Conservation (phyloP, 805 yeast species). For the Lachancea sp. region DNA sequence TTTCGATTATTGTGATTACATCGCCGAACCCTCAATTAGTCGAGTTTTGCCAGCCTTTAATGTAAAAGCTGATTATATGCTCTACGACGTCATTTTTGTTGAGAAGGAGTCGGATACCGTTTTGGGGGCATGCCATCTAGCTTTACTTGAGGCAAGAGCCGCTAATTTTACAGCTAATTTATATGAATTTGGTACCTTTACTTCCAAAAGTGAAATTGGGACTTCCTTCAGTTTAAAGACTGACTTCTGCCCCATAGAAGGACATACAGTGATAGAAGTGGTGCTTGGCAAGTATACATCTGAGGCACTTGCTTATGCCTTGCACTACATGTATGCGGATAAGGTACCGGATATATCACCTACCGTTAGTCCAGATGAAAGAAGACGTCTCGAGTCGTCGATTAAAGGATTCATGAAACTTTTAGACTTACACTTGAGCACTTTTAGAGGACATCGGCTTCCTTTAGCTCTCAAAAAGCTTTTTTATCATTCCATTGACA, state of each 20-base stretch:
- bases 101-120: constrained; percentile 8
- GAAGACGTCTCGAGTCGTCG: constrained; percentile 1
- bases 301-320: constrained; percentile 9
- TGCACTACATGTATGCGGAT: constrained; percentile 26
- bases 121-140: constrained; percentile 20
- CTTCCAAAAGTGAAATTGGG: constrained; percentile 8
- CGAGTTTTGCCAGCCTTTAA: background rate
- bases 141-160: constrained; percentile 18
- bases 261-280: constrained; percentile 3
- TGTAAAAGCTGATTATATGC: background rate
- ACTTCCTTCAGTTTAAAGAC: background rate
- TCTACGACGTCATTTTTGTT: constrained; percentile 17
- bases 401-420: constrained; percentile 4
- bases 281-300: background rate
- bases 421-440: constrained; percentile 6
- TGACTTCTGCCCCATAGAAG: background rate
- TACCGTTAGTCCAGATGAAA: background rate
- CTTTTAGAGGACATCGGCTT: constrained; percentile 4
- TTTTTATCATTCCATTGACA: background rate
- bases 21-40: background rate
- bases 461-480: background rate
- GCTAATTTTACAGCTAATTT: constrained; percentile 11
- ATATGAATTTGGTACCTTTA: background rate
- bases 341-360: constrained; percentile 11
- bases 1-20: background rate